Conservation (phyloP, 768 basidiomycete species). For the Hygrocybe punicea region DNA sequence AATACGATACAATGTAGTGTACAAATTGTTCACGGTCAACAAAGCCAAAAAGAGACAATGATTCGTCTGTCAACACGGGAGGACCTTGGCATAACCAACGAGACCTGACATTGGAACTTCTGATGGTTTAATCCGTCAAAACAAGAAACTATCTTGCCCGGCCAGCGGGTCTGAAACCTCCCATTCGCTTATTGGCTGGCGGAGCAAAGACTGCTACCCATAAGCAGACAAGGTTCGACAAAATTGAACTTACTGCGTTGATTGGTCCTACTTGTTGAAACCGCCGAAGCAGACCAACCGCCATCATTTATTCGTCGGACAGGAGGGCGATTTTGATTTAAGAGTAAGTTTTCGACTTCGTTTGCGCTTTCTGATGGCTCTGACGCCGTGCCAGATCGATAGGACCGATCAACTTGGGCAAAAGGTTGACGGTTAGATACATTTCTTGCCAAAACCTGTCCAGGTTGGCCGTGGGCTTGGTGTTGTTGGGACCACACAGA, state of each 20-base stretch:
- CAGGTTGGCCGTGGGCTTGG: conserved; percentile 21
- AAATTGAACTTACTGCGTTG: conserved; percentile 19
- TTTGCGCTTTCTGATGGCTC: conserved; percentile 65
- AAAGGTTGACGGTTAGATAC: conserved; percentile 52
- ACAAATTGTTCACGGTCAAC: too few species aligned
- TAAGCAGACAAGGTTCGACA: neutral
- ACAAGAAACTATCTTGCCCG: conserved; percentile 8
- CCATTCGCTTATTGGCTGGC: conserved; percentile 33
- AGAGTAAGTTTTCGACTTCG: conserved; percentile 68
- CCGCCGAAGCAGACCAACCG: conserved; percentile 37
- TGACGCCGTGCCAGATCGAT: conserved; percentile 46
- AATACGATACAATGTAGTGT: neutral
- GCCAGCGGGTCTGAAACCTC: conserved; percentile 47
- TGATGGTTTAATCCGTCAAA: neutral
- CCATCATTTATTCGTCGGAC: conserved; percentile 23
- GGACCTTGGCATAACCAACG: too few species aligned
- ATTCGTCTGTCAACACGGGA: too few species aligned
- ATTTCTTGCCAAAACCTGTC: conserved; percentile 32
- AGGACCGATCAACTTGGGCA: conserved; percentile 38
- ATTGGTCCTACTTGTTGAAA: conserved; percentile 23
- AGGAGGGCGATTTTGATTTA: conserved; percentile 22
- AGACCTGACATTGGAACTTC: too few species aligned
- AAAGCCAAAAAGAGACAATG: too few species aligned
- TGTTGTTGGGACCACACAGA: conserved; percentile 35
- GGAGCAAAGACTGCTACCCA: conserved; percentile 42